A percentile compares a stretch with the other conserved stretches of the same genome.
Evolutionary conservation across 164 flowering plant species (phyloP).

Genomic region (Amborella trichopoda): DNA sequence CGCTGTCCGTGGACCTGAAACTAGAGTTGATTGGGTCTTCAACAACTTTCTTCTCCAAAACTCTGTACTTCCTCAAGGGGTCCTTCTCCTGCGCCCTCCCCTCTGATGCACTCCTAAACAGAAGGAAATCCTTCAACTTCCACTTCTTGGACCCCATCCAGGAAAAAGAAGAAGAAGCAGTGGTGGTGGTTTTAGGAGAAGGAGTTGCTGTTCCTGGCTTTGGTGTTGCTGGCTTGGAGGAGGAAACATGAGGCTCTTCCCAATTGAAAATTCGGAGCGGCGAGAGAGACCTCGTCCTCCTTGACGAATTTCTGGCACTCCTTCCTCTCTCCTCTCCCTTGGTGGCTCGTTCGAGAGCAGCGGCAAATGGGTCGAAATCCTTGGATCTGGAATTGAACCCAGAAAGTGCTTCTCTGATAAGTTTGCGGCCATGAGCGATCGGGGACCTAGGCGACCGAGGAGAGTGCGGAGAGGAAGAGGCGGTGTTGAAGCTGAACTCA

Average conservation of each 20-base stretch:
- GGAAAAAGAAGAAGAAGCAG: conserved; percentile 15
- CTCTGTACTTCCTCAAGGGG: conserved; percentile 45
- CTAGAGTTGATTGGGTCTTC: conserved; percentile 35
- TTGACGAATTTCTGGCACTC: conserved; percentile 45
- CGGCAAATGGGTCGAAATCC: conserved; percentile 16
- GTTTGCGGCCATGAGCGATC: conserved; percentile 18
- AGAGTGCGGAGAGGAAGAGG: conserved; percentile 8
- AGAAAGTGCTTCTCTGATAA: conserved; percentile 29
- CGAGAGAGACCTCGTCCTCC: conserved; percentile 53
- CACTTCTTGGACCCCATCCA: conserved; percentile 33
- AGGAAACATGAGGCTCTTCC: conserved; percentile 21
- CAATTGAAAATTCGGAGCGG: conserved; percentile 36
- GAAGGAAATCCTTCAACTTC: conserved; percentile 61
- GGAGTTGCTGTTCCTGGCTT: not conserved
- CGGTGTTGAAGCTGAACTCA: conserved; percentile 39
- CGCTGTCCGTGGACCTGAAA: conserved; percentile 28
- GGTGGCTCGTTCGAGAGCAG: conserved; percentile 11
- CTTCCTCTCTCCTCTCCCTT: conserved; percentile 8
- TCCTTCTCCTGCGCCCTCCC: conserved; percentile 58
- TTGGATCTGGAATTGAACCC: conserved; percentile 24
- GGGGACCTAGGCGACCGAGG: conserved; percentile 30
- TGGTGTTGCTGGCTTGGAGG: conserved; percentile 8
- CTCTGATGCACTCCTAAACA: conserved; percentile 91
- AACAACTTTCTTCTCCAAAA: conserved; percentile 16
- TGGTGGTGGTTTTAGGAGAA: not conserved